Conservation (phyloP, 2,329 filamentous ascomycete species). For the Xylaria sp. region DNA sequence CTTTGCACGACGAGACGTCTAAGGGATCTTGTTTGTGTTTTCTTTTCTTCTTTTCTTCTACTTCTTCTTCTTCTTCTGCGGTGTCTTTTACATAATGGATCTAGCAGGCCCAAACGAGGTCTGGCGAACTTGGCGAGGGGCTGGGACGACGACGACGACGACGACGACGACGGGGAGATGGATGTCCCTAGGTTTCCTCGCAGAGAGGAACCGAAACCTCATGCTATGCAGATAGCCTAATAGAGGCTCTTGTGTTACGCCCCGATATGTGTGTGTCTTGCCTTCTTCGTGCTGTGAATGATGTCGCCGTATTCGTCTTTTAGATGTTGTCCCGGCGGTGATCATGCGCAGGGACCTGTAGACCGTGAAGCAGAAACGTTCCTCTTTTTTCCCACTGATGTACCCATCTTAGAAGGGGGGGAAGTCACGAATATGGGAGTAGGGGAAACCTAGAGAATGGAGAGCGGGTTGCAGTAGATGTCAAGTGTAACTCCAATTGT, state of each 20-base stretch:
- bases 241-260: not conserved
- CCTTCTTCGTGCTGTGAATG: not conserved
- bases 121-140: constrained; percentile 14
- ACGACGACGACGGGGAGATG: no score
- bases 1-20: not conserved
- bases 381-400: no score
- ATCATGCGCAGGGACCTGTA: no score
- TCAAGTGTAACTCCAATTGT: no score
- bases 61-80: constrained; percentile 22
- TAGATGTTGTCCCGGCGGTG: not conserved
- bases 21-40: constrained; percentile 7
- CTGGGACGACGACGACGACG: not conserved
- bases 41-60: no score
- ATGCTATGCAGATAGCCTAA: constrained; percentile 20
- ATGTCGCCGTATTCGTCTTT: not conserved
- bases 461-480: no score
- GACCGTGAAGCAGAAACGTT: no score
- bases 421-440: no score
- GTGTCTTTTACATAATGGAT: constrained; percentile 23
- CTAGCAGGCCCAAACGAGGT: constrained; percentile 10
- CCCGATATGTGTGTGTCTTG: not conserved
- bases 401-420: no score
- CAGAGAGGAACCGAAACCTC: not conserved
- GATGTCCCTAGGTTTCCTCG: not conserved
- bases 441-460: no score